Conservation (phyloP, 176 grass and related monocot species). For the Pontederia paniculata region DNA sequence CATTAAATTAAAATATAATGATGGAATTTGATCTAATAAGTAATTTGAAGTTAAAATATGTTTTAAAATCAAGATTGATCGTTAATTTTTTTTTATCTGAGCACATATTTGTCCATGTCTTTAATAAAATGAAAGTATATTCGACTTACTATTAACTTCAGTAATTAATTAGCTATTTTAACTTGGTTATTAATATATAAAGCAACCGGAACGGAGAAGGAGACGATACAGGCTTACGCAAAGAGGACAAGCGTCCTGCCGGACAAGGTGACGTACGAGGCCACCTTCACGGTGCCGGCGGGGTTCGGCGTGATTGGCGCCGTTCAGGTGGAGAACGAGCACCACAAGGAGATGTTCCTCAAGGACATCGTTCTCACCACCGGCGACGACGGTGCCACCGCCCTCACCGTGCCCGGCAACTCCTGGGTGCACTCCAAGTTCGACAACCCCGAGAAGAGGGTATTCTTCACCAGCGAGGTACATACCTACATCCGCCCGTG, state of each 20-base stretch:
- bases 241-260: slow-evolving; percentile 6
- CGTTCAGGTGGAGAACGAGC: slow-evolving; percentile 70
- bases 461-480: slow-evolving; percentile 61
- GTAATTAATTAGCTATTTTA: background rate
- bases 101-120: too few species aligned
- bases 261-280: slow-evolving; percentile 31
- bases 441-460: slow-evolving; percentile 33
- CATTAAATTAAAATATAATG: too few species aligned
- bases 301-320: slow-evolving; percentile 52
- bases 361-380: slow-evolving; percentile 41
- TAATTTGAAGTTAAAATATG: too few species aligned
- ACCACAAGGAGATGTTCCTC: slow-evolving; percentile 67
- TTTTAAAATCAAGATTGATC: too few species aligned
- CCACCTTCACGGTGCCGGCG: slow-evolving; percentile 29
- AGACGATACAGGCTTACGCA: slow-evolving; percentile 29
- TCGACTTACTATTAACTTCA: background rate
- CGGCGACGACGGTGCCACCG: slow-evolving; percentile 17
- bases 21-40: too few species aligned
- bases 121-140: background rate
- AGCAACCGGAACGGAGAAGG: slow-evolving; percentile 41
- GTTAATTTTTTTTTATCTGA: too few species aligned
- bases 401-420: slow-evolving; percentile 36
- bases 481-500: background rate
- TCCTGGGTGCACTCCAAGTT: slow-evolving; percentile 90
- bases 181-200: background rate